Evolutionary conservation across 73 alveolate species (phyloP).

Genomic region (Paramecium bursaria): DNA sequence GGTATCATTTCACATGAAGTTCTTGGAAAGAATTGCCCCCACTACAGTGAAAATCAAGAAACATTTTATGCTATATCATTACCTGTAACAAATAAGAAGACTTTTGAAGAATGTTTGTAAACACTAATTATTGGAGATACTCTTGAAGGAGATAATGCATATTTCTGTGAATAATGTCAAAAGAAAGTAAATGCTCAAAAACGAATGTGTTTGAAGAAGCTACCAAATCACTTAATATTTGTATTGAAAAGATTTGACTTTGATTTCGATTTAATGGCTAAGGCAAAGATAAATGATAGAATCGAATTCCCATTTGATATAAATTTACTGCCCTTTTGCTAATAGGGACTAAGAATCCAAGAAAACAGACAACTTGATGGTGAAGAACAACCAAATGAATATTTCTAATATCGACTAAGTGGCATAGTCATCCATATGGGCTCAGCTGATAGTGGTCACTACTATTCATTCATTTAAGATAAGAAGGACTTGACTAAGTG

Average conservation of each 20-base stretch:
- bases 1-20: constrained; percentile 80
- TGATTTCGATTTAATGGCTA: constrained; percentile 92
- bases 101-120: constrained; percentile 89
- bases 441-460: constrained; percentile 97
- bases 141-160: constrained; percentile 97
- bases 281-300: constrained; percentile 93
- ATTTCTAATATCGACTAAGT: constrained; percentile 86
- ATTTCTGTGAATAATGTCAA: constrained; percentile 92
- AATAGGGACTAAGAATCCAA: constrained; percentile 90
- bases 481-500: constrained; percentile 82
- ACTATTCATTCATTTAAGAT: constrained; percentile 94
- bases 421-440: constrained; percentile 98
- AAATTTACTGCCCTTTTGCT: constrained; percentile 95
- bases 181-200: constrained; percentile 92
- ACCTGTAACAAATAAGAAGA: constrained; percentile 90
- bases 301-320: constrained; percentile 95
- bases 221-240: constrained; percentile 93
- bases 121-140: constrained; percentile 95
- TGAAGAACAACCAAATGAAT: constrained; percentile 79
- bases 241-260: constrained; percentile 96
- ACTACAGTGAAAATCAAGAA: constrained; percentile 68
- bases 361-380: constrained; percentile 71
- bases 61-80: constrained; percentile 59
- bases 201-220: constrained; percentile 89
- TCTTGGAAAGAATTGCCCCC: constrained; percentile 68